phyloP scores from a whole-genome alignment of 163 green algal genomes.

The Scenedesmus sp. region DNA sequence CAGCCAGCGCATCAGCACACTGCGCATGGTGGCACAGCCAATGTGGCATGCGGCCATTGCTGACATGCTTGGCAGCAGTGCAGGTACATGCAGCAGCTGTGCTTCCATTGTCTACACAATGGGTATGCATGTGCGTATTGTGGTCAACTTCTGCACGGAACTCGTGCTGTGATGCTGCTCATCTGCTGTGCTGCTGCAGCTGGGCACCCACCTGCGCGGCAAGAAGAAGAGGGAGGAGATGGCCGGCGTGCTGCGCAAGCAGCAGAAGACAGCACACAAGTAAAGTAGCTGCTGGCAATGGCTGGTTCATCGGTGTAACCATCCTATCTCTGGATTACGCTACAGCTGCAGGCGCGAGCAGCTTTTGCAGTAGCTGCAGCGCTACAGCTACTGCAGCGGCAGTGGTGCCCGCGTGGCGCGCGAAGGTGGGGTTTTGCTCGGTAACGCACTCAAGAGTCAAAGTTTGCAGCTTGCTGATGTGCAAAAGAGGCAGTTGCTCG shows the following conservation, averaged over 20 bases:
- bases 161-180: no score
- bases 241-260: slow-evolving; percentile 88
- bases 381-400: background rate
- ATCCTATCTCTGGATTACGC: background rate
- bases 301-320: background rate
- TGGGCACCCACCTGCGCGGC: slow-evolving; percentile 96
- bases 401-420: background rate
- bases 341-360: background rate
- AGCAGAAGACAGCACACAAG: slow-evolving; percentile 71
- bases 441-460: background rate
- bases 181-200: slow-evolving; percentile 72
- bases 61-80: background rate
- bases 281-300: slow-evolving; percentile 17
- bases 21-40: background rate
- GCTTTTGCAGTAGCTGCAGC: no score
- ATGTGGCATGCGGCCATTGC: background rate
- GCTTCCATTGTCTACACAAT: background rate
- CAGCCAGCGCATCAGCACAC: background rate
- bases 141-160: no score
- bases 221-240: slow-evolving; percentile 99
- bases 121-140: background rate
- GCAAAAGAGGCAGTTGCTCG: background rate
- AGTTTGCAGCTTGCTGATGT: background rate
- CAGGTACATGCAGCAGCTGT: background rate
- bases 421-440: background rate